Conservation (phyloP, 495 filamentous ascomycete species). For the Filosporella fistucella region DNA sequence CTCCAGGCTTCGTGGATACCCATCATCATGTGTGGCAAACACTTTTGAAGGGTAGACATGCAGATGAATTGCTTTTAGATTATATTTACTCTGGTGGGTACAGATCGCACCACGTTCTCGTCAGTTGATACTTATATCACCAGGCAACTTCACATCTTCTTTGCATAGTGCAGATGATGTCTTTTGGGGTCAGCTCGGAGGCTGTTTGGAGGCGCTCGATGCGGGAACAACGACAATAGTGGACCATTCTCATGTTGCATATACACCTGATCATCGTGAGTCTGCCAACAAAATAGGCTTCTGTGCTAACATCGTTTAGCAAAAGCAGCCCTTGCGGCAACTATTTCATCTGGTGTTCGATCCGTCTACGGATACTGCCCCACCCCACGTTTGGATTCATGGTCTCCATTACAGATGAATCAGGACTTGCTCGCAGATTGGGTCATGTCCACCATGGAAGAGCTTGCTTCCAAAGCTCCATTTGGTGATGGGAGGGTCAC, state of each 20-base stretch:
- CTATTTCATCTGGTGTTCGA: constrained; percentile 40
- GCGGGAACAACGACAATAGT: constrained; percentile 54
- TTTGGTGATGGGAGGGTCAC: constrained; percentile 36
- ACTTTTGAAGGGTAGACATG: constrained; percentile 23
- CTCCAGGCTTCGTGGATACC: constrained; percentile 49
- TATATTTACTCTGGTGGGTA: constrained; percentile 33
- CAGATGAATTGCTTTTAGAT: constrained; percentile 33
- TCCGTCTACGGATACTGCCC: constrained; percentile 43
- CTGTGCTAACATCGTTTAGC: constrained; percentile 18
- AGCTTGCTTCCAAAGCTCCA: constrained; percentile 27
- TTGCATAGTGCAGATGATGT: constrained; percentile 37
- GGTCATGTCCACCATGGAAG: constrained; percentile 32
- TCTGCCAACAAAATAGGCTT: not conserved
- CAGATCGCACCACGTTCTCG: not conserved
- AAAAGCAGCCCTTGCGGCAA: constrained; percentile 34
- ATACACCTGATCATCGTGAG: constrained; percentile 35
- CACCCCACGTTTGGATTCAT: constrained; percentile 28
- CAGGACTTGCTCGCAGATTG: constrained; percentile 32
- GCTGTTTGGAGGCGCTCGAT: constrained; percentile 46
- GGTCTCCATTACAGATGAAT: constrained; percentile 31
- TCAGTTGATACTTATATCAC: not conserved
- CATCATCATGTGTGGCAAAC: constrained; percentile 52
- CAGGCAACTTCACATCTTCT: constrained; percentile 26
- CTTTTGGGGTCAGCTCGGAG: constrained; percentile 50
- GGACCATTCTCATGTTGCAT: constrained; percentile 50